Evolutionary conservation across 176 grass and related monocot genomes (phyloP).

Genomic region (Elymus sibiricus): DNA sequence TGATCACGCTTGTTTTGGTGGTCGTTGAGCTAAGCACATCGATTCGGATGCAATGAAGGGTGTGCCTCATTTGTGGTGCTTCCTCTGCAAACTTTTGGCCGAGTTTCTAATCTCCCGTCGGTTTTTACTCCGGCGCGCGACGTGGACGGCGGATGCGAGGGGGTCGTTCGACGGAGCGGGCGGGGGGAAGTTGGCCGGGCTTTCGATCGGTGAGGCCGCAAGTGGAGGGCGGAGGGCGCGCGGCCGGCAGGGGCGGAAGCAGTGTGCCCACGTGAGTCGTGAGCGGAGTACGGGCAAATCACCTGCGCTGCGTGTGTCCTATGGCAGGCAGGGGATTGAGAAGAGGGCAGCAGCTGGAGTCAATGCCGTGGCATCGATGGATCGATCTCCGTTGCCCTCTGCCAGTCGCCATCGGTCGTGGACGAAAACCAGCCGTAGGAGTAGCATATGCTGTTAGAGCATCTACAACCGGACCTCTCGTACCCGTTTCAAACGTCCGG

Average conservation of each 20-base stretch:
- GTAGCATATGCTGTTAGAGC: no score
- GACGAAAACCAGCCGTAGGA: no score
- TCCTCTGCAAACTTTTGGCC: constrained; percentile 32
- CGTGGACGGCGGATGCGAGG: not conserved
- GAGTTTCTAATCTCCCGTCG: not conserved
- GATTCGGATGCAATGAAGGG: no score
- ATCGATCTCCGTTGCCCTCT: not conserved
- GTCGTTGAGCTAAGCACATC: no score
- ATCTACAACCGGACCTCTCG: no score
- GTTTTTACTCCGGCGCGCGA: not conserved
- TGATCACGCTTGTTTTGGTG: no score
- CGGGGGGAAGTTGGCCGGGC: not conserved
- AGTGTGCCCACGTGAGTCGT: constrained; percentile 3
- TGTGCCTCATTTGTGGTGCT: no score
- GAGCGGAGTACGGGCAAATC: not conserved
- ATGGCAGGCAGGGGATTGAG: not conserved
- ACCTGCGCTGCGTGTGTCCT: not conserved
- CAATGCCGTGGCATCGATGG: not conserved
- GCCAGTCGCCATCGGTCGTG: not conserved
- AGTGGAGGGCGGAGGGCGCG: not conserved
- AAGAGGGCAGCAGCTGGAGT: constrained; percentile 1
- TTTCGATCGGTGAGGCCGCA: not conserved
- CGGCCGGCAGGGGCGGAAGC: not conserved
- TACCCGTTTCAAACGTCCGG: no score
- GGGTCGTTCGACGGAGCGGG: not conserved